phyloP scores from a whole-genome alignment of 2,329 filamentous ascomycete species.

The Fusarium pininemorale region DNA sequence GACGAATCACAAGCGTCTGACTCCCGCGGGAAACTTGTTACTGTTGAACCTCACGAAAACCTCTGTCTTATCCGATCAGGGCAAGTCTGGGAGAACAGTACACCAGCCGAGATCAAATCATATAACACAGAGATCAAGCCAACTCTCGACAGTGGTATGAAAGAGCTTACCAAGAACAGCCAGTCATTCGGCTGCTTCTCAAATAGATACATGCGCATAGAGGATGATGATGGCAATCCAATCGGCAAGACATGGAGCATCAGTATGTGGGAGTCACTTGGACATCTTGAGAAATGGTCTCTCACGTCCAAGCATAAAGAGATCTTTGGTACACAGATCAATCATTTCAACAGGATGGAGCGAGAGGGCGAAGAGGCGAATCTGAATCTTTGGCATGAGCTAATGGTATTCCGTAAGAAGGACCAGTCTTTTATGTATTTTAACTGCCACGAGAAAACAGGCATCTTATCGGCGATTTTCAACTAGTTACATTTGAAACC shows the following conservation, averaged over 20 bases:
- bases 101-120: neutral
- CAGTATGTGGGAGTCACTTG: neutral
- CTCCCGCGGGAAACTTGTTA: fast-evolving
- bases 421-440: fast-evolving
- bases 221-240: fast-evolving
- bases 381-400: neutral
- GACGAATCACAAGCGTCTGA: no score
- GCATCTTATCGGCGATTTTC: no score
- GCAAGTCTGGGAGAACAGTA: neutral
- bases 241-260: neutral
- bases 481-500: no score
- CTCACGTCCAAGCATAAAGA: neutral
- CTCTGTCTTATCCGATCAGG: neutral
- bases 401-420: fast-evolving
- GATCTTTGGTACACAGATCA: neutral
- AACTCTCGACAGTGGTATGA: neutral
- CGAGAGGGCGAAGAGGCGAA: fast-evolving
- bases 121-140: neutral
- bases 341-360: neutral
- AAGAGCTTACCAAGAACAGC: fast-evolving
- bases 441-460: fast-evolving
- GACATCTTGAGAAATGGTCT: fast-evolving
- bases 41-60: fast-evolving
- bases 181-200: neutral
- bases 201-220: neutral